Evolutionary conservation across 257 asterid genomes (phyloP), one percentile per base, ranked within the genome.

Genomic region (Solanum piurae): DNA sequence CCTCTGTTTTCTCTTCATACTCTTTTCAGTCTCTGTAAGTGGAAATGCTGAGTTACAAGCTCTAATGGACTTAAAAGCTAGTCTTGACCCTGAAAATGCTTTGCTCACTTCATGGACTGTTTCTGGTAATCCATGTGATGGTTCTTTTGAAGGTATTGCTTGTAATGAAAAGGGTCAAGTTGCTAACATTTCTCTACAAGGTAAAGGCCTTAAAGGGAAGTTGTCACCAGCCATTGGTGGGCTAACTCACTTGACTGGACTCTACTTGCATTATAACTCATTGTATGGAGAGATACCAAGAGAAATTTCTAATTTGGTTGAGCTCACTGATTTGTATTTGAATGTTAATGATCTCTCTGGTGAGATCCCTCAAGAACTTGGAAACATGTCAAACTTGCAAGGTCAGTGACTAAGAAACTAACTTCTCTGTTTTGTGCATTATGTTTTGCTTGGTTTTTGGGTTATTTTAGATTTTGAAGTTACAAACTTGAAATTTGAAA

Each of bases 211-310:
- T 75, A 88, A 93, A 80, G 99, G 99, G 87, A 95, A 92, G 83
- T 87, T 96, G 13, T 94, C 98, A 12, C 95, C 98, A 68, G 94
- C 95, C 72, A 84, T 96, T 37, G 96, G 94, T 20, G 92, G 92
- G 72, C 93, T 96, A 77, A 85, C 82, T 75, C 95, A 94, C 86
- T 90, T 96, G 94, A 94, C 98, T 6, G 98, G 98, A 3, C 90
- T 96, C 89, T 96, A 95, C 87, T 92, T 96, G 95, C 99, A 96
- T 89, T 96, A 94, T 89, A 96, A 96, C 42, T 91, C 96, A 10
- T 86, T 95, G 92, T 69, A 89, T 75, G 98, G 99, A 21, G 95
- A 94, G 33, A 93, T 96, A 87, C 99, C 99, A 1, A 62, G 46
- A 64, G 98, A 95, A 90, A 88, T 96, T 85, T 90, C 96, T 0